Evolutionary conservation across 108 stramenopile species (phyloP), one percentile per base, ranked within the genome.

Genomic region (Nitzschia inconspicua): DNA sequence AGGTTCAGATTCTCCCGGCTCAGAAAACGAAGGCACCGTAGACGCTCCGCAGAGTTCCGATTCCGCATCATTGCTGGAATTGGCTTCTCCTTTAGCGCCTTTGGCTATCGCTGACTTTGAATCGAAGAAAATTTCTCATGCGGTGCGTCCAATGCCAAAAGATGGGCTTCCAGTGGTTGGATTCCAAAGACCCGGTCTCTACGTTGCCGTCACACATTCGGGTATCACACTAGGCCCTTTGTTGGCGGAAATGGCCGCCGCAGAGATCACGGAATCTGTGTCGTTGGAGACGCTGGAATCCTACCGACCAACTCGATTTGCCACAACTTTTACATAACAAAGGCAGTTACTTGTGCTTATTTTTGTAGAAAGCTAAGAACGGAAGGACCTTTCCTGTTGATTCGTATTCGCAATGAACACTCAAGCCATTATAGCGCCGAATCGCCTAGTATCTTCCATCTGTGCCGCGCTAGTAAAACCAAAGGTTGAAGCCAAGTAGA

Each of bases 91-190:
- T 36, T 37, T 57, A 16, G 43, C 18, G n/a, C 63, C 65, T 2
- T 10, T 24, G 42, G 32, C 47, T 4, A 9, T 62, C 5, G 43
- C 37, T 1, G 43, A 46, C 11, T 23, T 30, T 6, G 44, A 35
- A 11, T 44, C 54, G 3, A 22, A 55, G 6, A 43, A 66, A 28
- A 44, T 55, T 24, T 63, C 63, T 24, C 50, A 65, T 49, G 84
- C 84, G 11, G 63, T 79, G 27, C 84, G 80, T 3, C 84, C 84
- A 13, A 82, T 86, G 57, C 82, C 85, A 28, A 14, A 46, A n/a
- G 86, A 87, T 76, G 86, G 86, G 1, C 49, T 79, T 0, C 86
- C 86, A 0, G 60, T 60, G 18, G 56, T 83, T 40, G 85, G 85
- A 4, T 73, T 48, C 23, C 31, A 73, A 8, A 68, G 73, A 26